Conservation (phyloP, 148 eudicot species). For the Polygonum maritimum region DNA sequence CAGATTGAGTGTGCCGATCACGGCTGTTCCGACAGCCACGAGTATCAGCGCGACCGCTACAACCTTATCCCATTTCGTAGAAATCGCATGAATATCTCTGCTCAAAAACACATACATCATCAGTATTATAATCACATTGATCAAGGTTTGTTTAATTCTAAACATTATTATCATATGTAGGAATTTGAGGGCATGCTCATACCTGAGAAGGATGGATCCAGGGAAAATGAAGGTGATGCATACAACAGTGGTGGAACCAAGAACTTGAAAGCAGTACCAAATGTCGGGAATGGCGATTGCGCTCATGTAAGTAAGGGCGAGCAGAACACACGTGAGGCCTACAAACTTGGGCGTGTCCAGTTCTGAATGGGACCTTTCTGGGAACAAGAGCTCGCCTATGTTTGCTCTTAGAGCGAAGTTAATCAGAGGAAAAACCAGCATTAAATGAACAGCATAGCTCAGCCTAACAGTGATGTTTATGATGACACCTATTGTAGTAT, state of each 20-base stretch:
- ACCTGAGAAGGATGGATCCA: slow-evolving; percentile 71
- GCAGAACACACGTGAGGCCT: slow-evolving; percentile 44
- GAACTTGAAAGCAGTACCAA: slow-evolving; percentile 89
- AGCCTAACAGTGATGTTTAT: slow-evolving; percentile 55
- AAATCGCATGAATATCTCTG: slow-evolving; percentile 71
- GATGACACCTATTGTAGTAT: slow-evolving; percentile 30
- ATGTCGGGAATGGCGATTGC: slow-evolving; percentile 76
- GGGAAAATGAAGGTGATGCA: slow-evolving; percentile 82
- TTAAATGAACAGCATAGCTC: slow-evolving; percentile 81
- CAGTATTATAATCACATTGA: neutral
- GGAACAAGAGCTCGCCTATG: slow-evolving; percentile 63
- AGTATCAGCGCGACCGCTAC: slow-evolving; percentile 42
- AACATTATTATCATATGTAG: too few relatives aligned
- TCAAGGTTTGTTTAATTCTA: too few relatives aligned
- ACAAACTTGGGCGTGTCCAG: slow-evolving; percentile 45
- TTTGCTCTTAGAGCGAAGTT: slow-evolving; percentile 68
- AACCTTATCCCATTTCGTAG: slow-evolving; percentile 37
- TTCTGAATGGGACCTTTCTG: slow-evolving; percentile 33
- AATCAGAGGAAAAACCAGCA: slow-evolving; percentile 84
- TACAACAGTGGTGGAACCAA: slow-evolving; percentile 84
- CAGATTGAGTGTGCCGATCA: slow-evolving; percentile 45
- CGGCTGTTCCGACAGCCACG: slow-evolving; percentile 46
- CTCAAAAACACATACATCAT: slow-evolving; percentile 3
- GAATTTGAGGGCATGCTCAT: neutral
- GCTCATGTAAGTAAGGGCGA: slow-evolving; percentile 42